Percentiles rank a stretch among this genome's conserved stretches.
phyloP scores from a whole-genome alignment of 495 filamentous ascomycete genomes.

The Platismatia glauca region DNA sequence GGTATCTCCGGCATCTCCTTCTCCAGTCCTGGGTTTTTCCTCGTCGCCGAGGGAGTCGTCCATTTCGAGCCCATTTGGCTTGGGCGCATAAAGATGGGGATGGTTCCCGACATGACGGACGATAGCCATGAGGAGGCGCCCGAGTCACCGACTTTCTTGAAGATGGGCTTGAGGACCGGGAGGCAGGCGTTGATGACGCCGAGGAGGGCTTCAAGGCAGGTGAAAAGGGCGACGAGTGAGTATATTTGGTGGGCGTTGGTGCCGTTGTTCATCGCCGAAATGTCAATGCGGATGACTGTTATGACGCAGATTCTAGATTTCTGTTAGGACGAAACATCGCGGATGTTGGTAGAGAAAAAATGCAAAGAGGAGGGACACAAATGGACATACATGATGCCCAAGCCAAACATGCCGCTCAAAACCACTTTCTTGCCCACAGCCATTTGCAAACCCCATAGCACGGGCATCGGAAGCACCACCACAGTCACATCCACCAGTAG shows the following conservation, averaged over 20 bases:
- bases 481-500: conserved; percentile 32
- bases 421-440: conserved; percentile 29
- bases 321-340: background rate
- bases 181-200: conserved; percentile 22
- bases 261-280: conserved; percentile 6
- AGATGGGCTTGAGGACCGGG: conserved; percentile 22
- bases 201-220: conserved; percentile 17
- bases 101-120: conserved; percentile 12
- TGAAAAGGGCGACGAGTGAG: conserved; percentile 14
- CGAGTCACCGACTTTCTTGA: conserved; percentile 14
- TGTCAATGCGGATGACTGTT: conserved; percentile 11
- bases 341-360: no score
- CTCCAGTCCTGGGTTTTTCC: background rate
- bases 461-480: conserved; percentile 38
- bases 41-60: background rate
- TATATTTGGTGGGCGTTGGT: conserved; percentile 16
- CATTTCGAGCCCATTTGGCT: conserved; percentile 9
- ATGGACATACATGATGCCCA: conserved; percentile 19
- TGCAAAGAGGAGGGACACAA: background rate
- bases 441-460: conserved; percentile 35
- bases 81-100: conserved; percentile 9
- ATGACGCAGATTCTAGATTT: conserved; percentile 16
- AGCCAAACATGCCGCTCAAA: conserved; percentile 21
- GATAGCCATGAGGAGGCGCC: conserved; percentile 6
- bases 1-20: background rate